These are phyloP conservation scores for Rhodotorula sphaerocarpa DNA, from an alignment of 768 basidiomycete species.

Conservation along the genomic window DNA sequence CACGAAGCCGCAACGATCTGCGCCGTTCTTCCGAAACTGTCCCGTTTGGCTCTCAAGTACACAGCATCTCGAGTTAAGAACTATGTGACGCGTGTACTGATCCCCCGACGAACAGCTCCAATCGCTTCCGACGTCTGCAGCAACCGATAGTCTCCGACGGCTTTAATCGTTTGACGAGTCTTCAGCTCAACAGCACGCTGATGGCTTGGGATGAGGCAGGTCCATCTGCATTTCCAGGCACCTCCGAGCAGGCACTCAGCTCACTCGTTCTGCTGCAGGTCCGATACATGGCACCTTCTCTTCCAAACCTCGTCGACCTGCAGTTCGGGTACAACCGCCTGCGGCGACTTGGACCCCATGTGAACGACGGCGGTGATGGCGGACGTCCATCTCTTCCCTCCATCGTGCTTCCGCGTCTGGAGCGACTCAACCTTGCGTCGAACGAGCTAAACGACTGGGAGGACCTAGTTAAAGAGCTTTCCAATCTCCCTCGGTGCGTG, in stretches of 20 bases:
- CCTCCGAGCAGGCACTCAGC: too few species aligned
- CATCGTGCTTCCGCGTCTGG: too few species aligned
- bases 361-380: neutral
- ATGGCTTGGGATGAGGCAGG: conserved; percentile 67
- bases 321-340: conserved; percentile 68
- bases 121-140: conserved; percentile 52
- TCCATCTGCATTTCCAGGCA: too few species aligned
- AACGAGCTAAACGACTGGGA: conserved; percentile 59
- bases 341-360: conserved; percentile 37
- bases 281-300: conserved; percentile 39
- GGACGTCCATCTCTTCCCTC: too few species aligned
- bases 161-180: conserved; percentile 48
- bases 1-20: conserved; percentile 48
- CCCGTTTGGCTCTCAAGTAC: conserved; percentile 69
- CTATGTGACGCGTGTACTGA: neutral
- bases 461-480: conserved; percentile 13
- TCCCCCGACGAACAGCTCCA: conserved; percentile 51
- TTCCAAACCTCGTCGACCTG: conserved; percentile 42
- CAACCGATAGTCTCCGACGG: neutral
- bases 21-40: conserved; percentile 55
- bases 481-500: conserved; percentile 26
- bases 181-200: conserved; percentile 67
- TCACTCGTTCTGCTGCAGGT: too few species aligned
- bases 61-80: conserved; percentile 40
- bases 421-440: conserved; percentile 60